Conservation (phyloP, 148 eudicot species). For the Arctostaphylos glauca region DNA sequence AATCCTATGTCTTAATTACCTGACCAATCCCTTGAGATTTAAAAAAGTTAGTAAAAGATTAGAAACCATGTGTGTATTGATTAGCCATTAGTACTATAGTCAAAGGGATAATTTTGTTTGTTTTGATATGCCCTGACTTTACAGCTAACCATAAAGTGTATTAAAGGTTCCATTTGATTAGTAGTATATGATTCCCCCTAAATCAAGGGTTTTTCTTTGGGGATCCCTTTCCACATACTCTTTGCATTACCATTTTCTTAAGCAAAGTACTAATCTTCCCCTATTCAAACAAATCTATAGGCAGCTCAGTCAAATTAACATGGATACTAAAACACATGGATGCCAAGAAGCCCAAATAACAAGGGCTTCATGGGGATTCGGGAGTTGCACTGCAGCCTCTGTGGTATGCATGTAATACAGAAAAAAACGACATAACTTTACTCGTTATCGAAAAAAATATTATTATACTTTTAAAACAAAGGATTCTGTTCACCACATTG, state of each 20-base stretch:
- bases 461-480: too few species aligned
- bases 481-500: too few species aligned
- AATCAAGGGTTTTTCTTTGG: neutral
- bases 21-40: too few species aligned
- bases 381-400: too few species aligned
- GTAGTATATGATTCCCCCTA: neutral
- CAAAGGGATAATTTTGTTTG: neutral
- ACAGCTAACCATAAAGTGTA: neutral
- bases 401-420: too few species aligned
- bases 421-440: too few species aligned
- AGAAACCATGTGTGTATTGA: neutral
- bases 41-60: neutral
- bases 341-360: neutral
- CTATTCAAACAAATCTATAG: neutral
- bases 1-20: too few species aligned
- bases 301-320: neutral
- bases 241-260: neutral
- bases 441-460: too few species aligned
- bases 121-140: neutral
- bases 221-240: slow-evolving; percentile 5
- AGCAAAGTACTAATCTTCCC: neutral
- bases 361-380: neutral
- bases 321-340: neutral
- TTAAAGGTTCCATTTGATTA: slow-evolving; percentile 8
- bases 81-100: neutral